phyloP scores from a whole-genome alignment of 75 land plant genomes.

The Pinus albicaulis region DNA sequence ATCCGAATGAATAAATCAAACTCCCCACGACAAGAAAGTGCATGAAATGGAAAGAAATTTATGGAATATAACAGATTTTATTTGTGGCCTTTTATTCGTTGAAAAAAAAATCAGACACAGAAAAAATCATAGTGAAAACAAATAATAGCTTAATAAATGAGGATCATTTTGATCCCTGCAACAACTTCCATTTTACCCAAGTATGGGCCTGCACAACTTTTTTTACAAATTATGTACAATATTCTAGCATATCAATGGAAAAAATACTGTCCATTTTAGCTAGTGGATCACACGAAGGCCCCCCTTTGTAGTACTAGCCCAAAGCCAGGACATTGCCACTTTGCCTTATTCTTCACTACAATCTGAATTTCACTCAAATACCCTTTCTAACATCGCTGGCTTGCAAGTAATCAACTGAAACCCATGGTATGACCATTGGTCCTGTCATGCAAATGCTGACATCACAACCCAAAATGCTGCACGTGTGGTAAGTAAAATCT shows the following conservation, averaged over 20 bases:
- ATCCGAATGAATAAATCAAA: too few species aligned
- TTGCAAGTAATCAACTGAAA: not conserved
- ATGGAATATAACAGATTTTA: not conserved
- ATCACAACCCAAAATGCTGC: constrained; percentile 1
- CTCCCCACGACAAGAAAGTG: too few species aligned
- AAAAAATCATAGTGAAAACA: constrained; percentile 5
- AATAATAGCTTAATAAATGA: constrained; percentile 12
- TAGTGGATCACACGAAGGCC: constrained; percentile 3
- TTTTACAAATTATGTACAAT: constrained; percentile 10
- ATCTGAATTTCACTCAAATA: constrained; percentile 7
- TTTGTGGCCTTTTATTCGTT: not conserved
- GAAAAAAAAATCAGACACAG: not conserved
- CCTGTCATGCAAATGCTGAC: not conserved
- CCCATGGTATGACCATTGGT: not conserved
- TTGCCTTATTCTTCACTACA: constrained; percentile 5
- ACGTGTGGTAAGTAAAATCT: not conserved
- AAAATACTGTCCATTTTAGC: constrained; percentile 3
- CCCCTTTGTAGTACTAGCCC: not conserved
- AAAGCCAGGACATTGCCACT: constrained; percentile 2
- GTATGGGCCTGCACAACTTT: constrained; percentile 14
- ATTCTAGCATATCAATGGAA: constrained; percentile 3
- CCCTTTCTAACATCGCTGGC: constrained; percentile 1
- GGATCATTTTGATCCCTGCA: constrained; percentile 12
- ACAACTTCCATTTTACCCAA: constrained; percentile 7
- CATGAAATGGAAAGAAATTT: not conserved